A percentile compares a stretch with the other conserved stretches of the same genome.
phyloP scores from a whole-genome alignment of 2,329 filamentous ascomycete genomes.

The Thielaviopsis euricoi region DNA sequence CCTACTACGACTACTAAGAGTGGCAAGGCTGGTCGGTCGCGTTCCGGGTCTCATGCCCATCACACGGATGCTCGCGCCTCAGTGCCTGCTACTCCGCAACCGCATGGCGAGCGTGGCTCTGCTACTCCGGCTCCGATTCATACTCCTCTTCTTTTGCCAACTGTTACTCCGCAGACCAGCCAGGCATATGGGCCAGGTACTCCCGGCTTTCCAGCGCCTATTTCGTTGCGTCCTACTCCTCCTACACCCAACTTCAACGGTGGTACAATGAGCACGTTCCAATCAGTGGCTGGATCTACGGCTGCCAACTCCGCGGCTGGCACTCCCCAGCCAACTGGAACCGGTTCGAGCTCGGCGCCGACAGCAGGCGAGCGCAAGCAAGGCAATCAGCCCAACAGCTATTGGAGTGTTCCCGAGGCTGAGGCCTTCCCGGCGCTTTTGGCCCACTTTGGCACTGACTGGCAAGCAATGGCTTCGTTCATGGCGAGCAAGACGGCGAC shows the following conservation, averaged over 20 bases:
- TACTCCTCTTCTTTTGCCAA: conserved; percentile 8
- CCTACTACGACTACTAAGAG: conserved; percentile 23
- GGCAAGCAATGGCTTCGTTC: conserved; percentile 54
- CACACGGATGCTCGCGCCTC: conserved; percentile 26
- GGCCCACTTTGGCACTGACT: conserved; percentile 63
- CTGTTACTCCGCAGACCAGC: conserved; percentile 17
- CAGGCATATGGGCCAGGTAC: conserved; percentile 20
- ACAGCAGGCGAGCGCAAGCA: conserved; percentile 29
- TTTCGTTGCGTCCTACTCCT: conserved; percentile 1
- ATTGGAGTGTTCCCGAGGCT: conserved; percentile 73
- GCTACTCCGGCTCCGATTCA: conserved; percentile 1
- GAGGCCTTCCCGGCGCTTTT: conserved; percentile 61
- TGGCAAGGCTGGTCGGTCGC: conserved; percentile 31
- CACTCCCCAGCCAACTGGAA: conserved; percentile 20
- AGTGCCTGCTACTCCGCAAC: conserved; percentile 21
- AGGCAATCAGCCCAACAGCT: conserved; percentile 52
- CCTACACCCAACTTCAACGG: conserved; percentile 4
- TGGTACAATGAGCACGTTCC: neutral
- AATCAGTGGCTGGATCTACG: neutral
- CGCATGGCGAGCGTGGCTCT: conserved; percentile 17
- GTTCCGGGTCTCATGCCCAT: conserved; percentile 36
- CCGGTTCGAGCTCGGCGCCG: conserved; percentile 37
- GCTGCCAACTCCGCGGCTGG: conserved; percentile 1
- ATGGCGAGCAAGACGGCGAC: conserved; percentile 74
- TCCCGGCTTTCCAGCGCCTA: conserved; percentile 10